A percentile compares a stretch with the other conserved stretches of the same genome.
Evolutionary conservation across 441 rosid genomes (phyloP).

Genomic region (Daphne laureola): DNA sequence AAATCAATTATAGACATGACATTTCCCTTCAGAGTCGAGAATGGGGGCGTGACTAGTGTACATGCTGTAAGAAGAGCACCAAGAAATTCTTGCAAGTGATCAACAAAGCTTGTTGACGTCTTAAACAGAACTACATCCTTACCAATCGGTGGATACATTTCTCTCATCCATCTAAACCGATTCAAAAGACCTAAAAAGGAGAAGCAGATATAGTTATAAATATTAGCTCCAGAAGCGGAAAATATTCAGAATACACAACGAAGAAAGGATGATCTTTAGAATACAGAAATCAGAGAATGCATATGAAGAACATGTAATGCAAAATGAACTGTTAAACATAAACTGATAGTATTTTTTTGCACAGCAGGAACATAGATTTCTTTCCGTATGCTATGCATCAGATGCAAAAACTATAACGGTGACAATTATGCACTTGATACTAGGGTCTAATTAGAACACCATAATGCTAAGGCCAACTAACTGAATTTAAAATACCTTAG

Average conservation of each 20-base stretch:
- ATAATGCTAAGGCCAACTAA: too few species aligned
- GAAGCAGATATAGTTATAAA: conserved; percentile 12
- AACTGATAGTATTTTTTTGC: background rate
- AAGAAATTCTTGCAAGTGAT: conserved; percentile 90
- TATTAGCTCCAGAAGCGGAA: conserved; percentile 1
- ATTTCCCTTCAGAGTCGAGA: conserved; percentile 37
- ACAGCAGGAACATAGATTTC: too few species aligned
- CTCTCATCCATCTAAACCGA: conserved; percentile 91
- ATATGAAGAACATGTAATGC: background rate
- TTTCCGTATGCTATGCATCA: too few species aligned
- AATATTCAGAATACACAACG: conserved; percentile 6
- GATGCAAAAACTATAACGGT: too few species aligned
- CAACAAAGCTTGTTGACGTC: conserved; percentile 84
- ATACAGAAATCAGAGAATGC: too few species aligned
- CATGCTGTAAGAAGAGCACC: conserved; percentile 56
- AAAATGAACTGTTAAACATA: background rate
- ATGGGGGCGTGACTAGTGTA: conserved; percentile 66
- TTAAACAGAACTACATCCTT: conserved; percentile 63
- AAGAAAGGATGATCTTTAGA: background rate
- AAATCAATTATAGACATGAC: conserved; percentile 40
- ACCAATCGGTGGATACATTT: conserved; percentile 50
- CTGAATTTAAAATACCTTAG: too few species aligned
- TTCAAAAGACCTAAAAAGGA: conserved; percentile 63
- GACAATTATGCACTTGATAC: too few species aligned
- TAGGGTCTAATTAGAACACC: too few species aligned